Base-by-base conservation (phyloP, 371 early-diverging fungal species). In the Mortierella sp. region DNA sequence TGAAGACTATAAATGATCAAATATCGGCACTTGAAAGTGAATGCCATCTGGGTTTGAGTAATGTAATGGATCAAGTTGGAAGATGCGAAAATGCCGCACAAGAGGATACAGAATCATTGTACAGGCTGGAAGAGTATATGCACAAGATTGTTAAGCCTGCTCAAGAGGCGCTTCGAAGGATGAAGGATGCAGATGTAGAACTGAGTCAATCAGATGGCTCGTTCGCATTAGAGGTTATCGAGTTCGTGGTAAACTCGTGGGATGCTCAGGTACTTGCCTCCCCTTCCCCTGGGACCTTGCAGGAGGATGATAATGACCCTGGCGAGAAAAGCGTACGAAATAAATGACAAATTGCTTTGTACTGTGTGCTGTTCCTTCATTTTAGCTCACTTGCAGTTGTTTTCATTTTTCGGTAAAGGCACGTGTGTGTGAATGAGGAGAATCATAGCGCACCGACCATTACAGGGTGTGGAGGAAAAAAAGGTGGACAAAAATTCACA, bases 221-320 rank as follows among this genome's bases (percentile, higher is more conserved):
- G 5, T 56, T 68, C 31, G 32, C 56, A 35, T 23, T 53, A 12
- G 79, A 69, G 34, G 69, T 78, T 0, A 42, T 73, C 17, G 74
- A 66, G 8, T 72, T 62, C 40, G 42, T 78, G 4, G 63, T 78
- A 17, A 54, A 19, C 34, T 31, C 73, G 8, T 78, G 79, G 79
- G 74, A 78, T 59, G 32, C 62, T 13, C 79, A 73, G 32, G 43
- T 72, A 13, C n/a, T 78, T 23, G 51, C 17, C 15, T 42, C 40
- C 1, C 35, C 53, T 2, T 0, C 45, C 13, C 12, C 53, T 2
- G 56, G 61, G 22, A 42, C 35, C 12, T 15, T 54, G 19, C 59
- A 37, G 15, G 61, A 64, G 28, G 65, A 61, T 28, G 60, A 60
- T 3, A 28, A 56, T n/a, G 54, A 57, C 4, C 31, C 17, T 15